phyloP scores from a whole-genome alignment of 2,329 filamentous ascomycete species.

The Aureobasidium sp. region DNA sequence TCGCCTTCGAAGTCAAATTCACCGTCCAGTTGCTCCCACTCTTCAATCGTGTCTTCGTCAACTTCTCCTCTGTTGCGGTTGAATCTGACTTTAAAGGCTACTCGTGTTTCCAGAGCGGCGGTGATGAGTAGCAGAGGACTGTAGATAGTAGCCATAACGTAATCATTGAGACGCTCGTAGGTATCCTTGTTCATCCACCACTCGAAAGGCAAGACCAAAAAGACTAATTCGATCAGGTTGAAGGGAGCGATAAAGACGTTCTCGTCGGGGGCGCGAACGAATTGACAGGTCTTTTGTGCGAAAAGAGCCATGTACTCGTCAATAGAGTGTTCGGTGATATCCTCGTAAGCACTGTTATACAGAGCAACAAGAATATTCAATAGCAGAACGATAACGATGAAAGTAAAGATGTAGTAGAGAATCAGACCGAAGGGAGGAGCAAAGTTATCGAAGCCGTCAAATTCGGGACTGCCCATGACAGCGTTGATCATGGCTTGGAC shows the following conservation, averaged over 20 bases:
- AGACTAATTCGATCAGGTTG: conserved; percentile 83
- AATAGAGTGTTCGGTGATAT: conserved; percentile 84
- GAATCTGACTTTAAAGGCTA: conserved; percentile 55
- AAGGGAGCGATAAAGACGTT: conserved; percentile 97
- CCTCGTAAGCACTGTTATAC: conserved; percentile 93
- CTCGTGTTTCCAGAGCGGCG: conserved; percentile 49
- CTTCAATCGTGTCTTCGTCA: conserved; percentile 80
- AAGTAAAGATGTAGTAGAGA: conserved; percentile 98
- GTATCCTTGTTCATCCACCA: conserved; percentile 78
- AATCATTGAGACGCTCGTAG: conserved; percentile 80
- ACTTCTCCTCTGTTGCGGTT: conserved; percentile 76
- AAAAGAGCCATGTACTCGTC: conserved; percentile 95
- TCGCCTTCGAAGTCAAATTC: conserved; percentile 73
- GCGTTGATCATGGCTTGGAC: conserved; percentile 78
- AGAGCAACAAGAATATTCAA: conserved; percentile 95
- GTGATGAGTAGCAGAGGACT: conserved; percentile 69
- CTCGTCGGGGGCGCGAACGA: conserved; percentile 91
- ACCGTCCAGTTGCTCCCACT: conserved; percentile 78
- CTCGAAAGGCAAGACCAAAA: conserved; percentile 72
- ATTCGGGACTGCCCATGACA: conserved; percentile 87
- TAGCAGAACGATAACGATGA: conserved; percentile 88
- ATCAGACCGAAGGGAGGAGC: conserved; percentile 88
- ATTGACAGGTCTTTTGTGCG: conserved; percentile 90
- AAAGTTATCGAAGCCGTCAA: conserved; percentile 80
- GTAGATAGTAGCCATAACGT: conserved; percentile 80